A percentile compares a stretch with the other conserved stretches of the same genome.
phyloP scores from a whole-genome alignment of 202 grass and related monocot species.

The Dendrocalamus latiflorus region DNA sequence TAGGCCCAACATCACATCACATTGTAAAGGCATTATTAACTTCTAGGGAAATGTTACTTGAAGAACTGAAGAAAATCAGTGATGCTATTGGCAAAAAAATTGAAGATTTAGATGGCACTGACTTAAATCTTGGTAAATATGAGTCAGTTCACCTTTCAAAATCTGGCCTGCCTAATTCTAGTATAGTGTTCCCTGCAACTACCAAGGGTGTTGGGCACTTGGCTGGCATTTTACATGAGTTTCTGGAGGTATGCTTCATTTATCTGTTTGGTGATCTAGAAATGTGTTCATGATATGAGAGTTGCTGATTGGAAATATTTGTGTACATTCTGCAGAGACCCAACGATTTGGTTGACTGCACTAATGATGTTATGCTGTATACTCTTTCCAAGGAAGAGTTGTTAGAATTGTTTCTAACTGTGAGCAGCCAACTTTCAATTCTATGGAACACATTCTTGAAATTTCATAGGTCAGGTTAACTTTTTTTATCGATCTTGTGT shows the following conservation, averaged over 20 bases:
- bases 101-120: slow-evolving; percentile 64
- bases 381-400: slow-evolving; percentile 84
- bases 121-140: slow-evolving; percentile 75
- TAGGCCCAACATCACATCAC: slow-evolving; percentile 56
- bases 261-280: background rate
- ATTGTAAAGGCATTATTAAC: slow-evolving; percentile 68
- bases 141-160: slow-evolving; percentile 59
- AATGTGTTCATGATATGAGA: slow-evolving; percentile 11
- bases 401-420: slow-evolving; percentile 71
- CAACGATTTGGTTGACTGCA: slow-evolving; percentile 44
- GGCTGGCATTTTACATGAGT: slow-evolving; percentile 84
- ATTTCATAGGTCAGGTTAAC: slow-evolving; percentile 69
- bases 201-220: slow-evolving; percentile 77
- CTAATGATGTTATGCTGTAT: slow-evolving; percentile 66
- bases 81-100: slow-evolving; percentile 64
- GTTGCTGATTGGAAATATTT: slow-evolving; percentile 34
- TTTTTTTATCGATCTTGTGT: slow-evolving; percentile 15
- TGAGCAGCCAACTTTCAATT: slow-evolving; percentile 84
- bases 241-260: slow-evolving; percentile 70
- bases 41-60: slow-evolving; percentile 80
- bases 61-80: slow-evolving; percentile 75
- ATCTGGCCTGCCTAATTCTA: slow-evolving; percentile 30
- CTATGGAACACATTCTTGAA: slow-evolving; percentile 97
- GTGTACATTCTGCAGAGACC: slow-evolving; percentile 52
- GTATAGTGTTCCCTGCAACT: slow-evolving; percentile 54